Percentiles rank a stretch among this genome's conserved stretches.
Evolutionary conservation across 768 basidiomycete genomes (phyloP).

Genomic region (Termitomyces sp.): DNA sequence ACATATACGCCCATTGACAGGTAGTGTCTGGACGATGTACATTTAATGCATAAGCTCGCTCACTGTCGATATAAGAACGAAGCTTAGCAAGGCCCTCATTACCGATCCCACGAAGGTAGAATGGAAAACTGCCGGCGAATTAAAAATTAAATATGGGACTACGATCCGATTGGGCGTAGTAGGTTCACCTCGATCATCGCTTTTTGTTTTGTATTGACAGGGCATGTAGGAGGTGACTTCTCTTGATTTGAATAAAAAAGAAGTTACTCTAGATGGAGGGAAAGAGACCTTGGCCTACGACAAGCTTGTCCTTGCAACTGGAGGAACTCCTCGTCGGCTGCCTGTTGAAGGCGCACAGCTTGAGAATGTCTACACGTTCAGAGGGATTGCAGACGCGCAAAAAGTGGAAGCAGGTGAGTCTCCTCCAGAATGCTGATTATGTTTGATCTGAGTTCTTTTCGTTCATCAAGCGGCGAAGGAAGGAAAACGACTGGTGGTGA

Average conservation of each 20-base stretch:
- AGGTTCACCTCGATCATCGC: conserved; percentile 16
- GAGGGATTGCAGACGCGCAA: conserved; percentile 65
- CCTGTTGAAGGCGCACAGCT: conserved; percentile 73
- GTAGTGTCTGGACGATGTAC: conserved; percentile 25
- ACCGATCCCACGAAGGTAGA: conserved; percentile 76
- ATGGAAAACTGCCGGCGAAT: conserved; percentile 63
- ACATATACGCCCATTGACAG: conserved; percentile 79
- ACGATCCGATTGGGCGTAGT: conserved; percentile 58
- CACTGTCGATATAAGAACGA: conserved; percentile 50
- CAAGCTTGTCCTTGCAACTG: conserved; percentile 74
- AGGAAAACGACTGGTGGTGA: conserved; percentile 71
- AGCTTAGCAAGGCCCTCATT: conserved; percentile 80
- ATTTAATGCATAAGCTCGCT: not conserved
- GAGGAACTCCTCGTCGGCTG: conserved; percentile 65
- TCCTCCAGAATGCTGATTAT: not conserved
- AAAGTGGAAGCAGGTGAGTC: conserved; percentile 60
- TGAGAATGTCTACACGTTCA: conserved; percentile 72
- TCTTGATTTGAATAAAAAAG: conserved; percentile 57
- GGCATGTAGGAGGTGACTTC: conserved; percentile 56
- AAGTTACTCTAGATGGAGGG: conserved; percentile 53
- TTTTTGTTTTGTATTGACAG: conserved; percentile 1
- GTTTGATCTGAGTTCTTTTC: not conserved
- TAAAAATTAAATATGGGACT: conserved; percentile 70
- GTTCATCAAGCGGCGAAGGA: conserved; percentile 49
- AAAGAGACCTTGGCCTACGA: conserved; percentile 66